Evolutionary conservation across 2,329 filamentous ascomycete species (phyloP), one percentile per base, ranked within the genome.

Genomic region (Penicillium sp.): DNA sequence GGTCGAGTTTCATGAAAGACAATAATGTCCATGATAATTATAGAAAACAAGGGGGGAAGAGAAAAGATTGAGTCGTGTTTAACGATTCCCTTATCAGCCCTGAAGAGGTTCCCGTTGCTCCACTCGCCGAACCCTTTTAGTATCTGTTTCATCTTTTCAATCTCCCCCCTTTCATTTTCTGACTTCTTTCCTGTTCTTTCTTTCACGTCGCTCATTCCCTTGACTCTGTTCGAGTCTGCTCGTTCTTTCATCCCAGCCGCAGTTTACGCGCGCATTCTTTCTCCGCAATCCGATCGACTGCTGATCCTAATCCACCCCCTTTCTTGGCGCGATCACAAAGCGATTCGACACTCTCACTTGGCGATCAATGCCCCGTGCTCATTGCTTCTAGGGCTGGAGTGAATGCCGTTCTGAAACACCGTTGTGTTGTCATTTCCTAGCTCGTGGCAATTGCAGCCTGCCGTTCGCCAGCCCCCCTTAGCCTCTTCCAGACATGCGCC

Each of bases 401-500:
- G 55, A 56, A 63, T 61, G 56, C 54, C 22, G 16, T 21, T 44
- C 43, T 55, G 58, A 59, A 58, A 61, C 57, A 55, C 31, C 27
- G 44, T 33, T 39, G 49, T 52, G 37, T 53, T 39, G 52, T 52
- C 53, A 49, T 24, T 33, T 49, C 22, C 31, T 46, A 31, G 33
- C 24, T 24, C 27, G 48, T 29, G 45, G 46, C 24, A 53, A 45
- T 54, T 52, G 35, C 49, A 51, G 21, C 52, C 45, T 50, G 46
- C 29, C n/a, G 33, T 19, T 31, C 29, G 19, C 21, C 24, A 24
- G 3, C 24, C 13, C 48, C 48, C 53, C 55, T 56, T 55, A 52
- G 50, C 60, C 53, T 49, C 57, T 26, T 37, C 49, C 54, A 55
- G 58, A 58, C 45, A 66, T 66, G 64, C 57, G 62, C 62, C 52